Evolutionary conservation across 768 basidiomycete genomes (phyloP), one percentile per base, ranked within the genome.

Genomic region (Russula sp.): DNA sequence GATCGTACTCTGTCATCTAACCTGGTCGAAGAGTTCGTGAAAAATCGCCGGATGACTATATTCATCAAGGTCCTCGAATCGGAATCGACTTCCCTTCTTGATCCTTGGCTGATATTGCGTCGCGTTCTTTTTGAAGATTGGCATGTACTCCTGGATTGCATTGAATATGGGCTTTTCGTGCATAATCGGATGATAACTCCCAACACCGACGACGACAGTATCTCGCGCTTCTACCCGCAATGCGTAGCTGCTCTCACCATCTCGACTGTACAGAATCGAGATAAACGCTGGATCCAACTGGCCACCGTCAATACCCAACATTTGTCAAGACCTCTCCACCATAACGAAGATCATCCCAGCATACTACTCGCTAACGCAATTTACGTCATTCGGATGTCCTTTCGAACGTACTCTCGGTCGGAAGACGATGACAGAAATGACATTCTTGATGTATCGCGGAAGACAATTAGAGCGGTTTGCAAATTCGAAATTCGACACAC

Each of bases 251-350:
- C 64, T 0, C 49, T 55, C 46, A 60, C 49, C 16, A 48, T 56
- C 8, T 38, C 48, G 28, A 40, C 0, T 10, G 28, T 56, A 1
- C 63, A 20, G 20, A 46, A 59, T 11, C 53, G 22, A 22, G 63
- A 64, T 30, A 32, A 55, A 24, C 36, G 36, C 20, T 64, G 63
- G 63, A 42, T 22, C 16, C 44, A 56, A 22, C 58, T 64, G n/a
- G 48, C 48, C 32, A 32, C 32, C 32, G 9, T 32, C 32, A 2
- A 32, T n/a, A n/a, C n/a, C n/a, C n/a, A n/a, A n/a, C n/a, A n/a
- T n/a, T n/a, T n/a, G n/a, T n/a, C n/a, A n/a, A n/a, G n/a, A n/a
- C n/a, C n/a, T n/a, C n/a, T n/a, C n/a, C n/a, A n/a, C n/a, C n/a
- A n/a, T n/a, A n/a, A n/a, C n/a, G n/a, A n/a, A n/a, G n/a, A n/a